Base-by-base conservation (phyloP, 1,284 basidiomycete species). In the Naganishia cerealis region DNA sequence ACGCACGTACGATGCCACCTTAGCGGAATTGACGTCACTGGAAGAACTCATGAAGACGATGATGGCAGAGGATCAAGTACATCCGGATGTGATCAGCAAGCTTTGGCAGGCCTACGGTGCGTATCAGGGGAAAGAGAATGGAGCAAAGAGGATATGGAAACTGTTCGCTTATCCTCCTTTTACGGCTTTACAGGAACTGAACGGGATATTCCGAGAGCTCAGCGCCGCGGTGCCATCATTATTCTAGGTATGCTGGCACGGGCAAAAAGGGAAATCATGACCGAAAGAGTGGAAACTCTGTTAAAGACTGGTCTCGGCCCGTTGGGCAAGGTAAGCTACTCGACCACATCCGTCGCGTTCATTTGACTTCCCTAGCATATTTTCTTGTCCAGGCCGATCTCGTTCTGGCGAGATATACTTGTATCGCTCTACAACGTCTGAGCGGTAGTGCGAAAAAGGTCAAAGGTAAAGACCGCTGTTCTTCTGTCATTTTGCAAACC, bases 381-480 rank as follows among this genome's bases (percentile, higher is more conserved):
- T 39, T 21, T 61, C 12, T 15, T 21, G 21, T 61, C 55, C 72
- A 94, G 91, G 81, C 85, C 16, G 96, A 99, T 78, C 84, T 96
- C 13, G 90, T 88, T 0, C 86, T 99, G 18, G 93, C 94, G 0
- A 86, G 91, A 63, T 97, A 97, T 77, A 96, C 94, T 0, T 97
- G 92, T 75, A 87, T 98, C 56, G 94, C 94, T 0, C 82, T 99
- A 40, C 92, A 95, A 74, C 86, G 95, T 0, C 83, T 99, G 18
- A 91, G 92, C 57, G 96, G 96, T 0, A 96, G 91, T 74, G 90
- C 88, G 39, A 99, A 98, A 84, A 99, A 98, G 79, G 87, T 99
- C 73, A 99, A 99, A 83, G 95, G 91, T 88, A 29, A 58, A 39
- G 55, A 40, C 21, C 21, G 38, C 16, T 21, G 21, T 9, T 50